Evolutionary conservation across 495 filamentous ascomycete genomes (phyloP), one percentile per base, ranked within the genome.

Genomic region (Daldinia concentrica): DNA sequence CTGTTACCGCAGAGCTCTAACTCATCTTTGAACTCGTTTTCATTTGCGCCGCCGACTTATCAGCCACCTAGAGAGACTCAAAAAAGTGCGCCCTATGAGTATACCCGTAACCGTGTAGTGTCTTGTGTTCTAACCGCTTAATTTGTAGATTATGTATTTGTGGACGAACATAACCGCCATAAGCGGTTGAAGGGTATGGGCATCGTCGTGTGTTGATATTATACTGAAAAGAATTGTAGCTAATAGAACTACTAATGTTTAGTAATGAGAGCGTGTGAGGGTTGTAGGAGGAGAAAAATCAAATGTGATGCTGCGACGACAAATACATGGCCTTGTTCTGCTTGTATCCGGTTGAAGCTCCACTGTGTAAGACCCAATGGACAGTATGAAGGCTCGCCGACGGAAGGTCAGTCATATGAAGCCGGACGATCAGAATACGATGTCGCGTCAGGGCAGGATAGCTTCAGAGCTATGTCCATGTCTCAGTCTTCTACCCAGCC

Each of bases 231-330:
- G 26, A 29, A 62, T 48, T 45, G 11, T 39, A 55, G 45, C 69
- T 64, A 68, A 65, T 63, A 11, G 45, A 68, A 69, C 61, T 62
- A 73, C 66, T 56, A 71, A 32, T 58, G 32, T 17, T 41, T 77
- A 98, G 95, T 99, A 55, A 98, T 98, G 95, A 91, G 95, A 81
- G 95, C 95, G 19, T 99, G 95, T 78, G 96, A 98, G 82, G 96
- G 95, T 32, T 99, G 95, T 75, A 86, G 95, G 66, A 90, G 93
- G 80, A 86, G 91, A 58, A 93, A 93, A 76, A 93, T 99, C 76
- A 97, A 98, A 77, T 99, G 95, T 78, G 95, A 99, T 84, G 94
- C 95, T 62, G 95, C 95, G 22, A 97, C 95, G 24, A 98, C 94
- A 17, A 98, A 99, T 81, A 92, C 93, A 27, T 99, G 95, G 95